Conservation (phyloP, 208 protist species). For the Lotmaria passim region DNA sequence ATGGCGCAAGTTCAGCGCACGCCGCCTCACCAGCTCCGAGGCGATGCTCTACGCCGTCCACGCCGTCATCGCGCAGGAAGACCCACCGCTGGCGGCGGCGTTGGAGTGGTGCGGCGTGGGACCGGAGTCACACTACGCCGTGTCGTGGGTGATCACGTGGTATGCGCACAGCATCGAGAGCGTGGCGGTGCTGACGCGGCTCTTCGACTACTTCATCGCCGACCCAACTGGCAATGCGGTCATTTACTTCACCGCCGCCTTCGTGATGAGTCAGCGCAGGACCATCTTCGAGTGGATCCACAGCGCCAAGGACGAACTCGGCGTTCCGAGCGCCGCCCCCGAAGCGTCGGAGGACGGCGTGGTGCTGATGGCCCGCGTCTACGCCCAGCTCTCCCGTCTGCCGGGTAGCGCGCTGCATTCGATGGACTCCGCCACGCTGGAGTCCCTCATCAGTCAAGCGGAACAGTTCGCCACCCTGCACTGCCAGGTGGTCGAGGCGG, state of each 20-base stretch:
- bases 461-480: constrained; percentile 38
- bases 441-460: constrained; percentile 48
- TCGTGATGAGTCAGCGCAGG: constrained; percentile 61
- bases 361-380: constrained; percentile 75
- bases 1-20: constrained; percentile 64
- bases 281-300: constrained; percentile 57
- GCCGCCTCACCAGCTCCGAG: constrained; percentile 58
- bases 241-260: constrained; percentile 81
- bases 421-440: constrained; percentile 33
- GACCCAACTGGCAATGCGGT: constrained; percentile 56
- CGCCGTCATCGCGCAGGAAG: constrained; percentile 61
- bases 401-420: constrained; percentile 47
- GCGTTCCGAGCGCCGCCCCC: constrained; percentile 19
- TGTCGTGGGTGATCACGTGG: constrained; percentile 91
- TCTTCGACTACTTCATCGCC: constrained; percentile 83
- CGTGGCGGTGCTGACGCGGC: constrained; percentile 42
- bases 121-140: constrained; percentile 86
- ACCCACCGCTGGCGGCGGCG: constrained; percentile 51
- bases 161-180: constrained; percentile 69
- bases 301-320: constrained; percentile 37
- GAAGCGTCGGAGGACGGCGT: constrained; percentile 48
- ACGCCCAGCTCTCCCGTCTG: constrained; percentile 58
- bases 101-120: constrained; percentile 77
- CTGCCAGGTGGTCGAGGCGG: constrained; percentile 29
- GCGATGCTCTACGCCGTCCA: constrained; percentile 84